A percentile compares a stretch with the other conserved stretches of the same genome.
These are phyloP conservation scores for Paraconiothyrium sp. DNA, from an alignment of 2,329 filamentous ascomycete genomes.

Conservation along the genomic window DNA sequence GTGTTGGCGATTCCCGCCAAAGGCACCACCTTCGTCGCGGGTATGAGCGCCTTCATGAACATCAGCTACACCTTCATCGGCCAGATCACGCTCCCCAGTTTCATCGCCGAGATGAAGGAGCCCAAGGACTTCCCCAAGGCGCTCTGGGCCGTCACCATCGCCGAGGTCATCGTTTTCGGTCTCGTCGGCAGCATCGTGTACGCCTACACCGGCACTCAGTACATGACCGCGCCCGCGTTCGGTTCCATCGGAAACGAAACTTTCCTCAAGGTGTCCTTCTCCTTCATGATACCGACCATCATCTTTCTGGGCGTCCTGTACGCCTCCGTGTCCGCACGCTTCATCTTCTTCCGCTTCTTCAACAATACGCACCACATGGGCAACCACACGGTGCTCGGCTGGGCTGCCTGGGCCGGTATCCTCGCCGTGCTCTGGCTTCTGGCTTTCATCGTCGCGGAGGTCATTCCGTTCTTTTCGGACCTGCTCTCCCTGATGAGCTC, in stretches of 20 bases:
- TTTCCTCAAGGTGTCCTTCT: constrained; percentile 89
- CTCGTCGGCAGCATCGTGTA: constrained; percentile 84
- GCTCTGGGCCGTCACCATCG: constrained; percentile 88
- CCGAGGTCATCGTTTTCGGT: constrained; percentile 86
- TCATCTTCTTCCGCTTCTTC: constrained; percentile 91
- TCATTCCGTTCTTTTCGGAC: constrained; percentile 92
- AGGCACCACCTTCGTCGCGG: constrained; percentile 81
- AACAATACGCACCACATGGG: constrained; percentile 80
- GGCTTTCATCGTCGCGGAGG: constrained; percentile 91
- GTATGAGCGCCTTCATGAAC: constrained; percentile 90
- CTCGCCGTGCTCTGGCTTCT: constrained; percentile 79
- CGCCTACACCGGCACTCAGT: constrained; percentile 87
- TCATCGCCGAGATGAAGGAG: constrained; percentile 92
- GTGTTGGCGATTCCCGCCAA: constrained; percentile 73
- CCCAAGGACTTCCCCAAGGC: constrained; percentile 90
- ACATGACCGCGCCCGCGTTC: constrained; percentile 88
- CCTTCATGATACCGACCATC: constrained; percentile 94
- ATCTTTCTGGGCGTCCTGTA: constrained; percentile 93
- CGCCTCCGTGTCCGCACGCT: constrained; percentile 87
- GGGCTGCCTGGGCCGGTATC: constrained; percentile 80
- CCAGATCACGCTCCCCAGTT: constrained; percentile 91
- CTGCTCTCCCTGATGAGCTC: constrained; percentile 80
- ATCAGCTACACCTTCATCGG: constrained; percentile 97
- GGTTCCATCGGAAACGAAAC: constrained; percentile 77
- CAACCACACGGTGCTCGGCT: constrained; percentile 82